Evolutionary conservation across 805 yeast species (phyloP).

Genomic region (Candida wancherniae): DNA sequence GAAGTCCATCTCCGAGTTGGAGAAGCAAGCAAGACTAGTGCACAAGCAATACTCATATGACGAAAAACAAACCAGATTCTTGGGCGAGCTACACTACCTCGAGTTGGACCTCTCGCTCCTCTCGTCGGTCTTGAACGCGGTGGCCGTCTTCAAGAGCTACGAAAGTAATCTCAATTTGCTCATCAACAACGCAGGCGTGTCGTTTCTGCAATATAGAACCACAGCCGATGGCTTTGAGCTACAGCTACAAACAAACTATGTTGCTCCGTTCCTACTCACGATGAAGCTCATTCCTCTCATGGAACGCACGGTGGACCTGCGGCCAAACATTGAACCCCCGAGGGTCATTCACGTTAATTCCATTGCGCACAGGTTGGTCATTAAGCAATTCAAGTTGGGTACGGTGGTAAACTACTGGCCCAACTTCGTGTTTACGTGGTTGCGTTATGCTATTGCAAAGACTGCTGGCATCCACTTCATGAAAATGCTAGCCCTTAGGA

Average conservation of each 20-base stretch:
- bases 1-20: slow-evolving; percentile 53
- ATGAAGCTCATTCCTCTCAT: slow-evolving; percentile 52
- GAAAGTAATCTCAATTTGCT: slow-evolving; percentile 57
- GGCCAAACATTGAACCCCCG: slow-evolving; percentile 34
- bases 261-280: slow-evolving; percentile 70
- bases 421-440: slow-evolving; percentile 66
- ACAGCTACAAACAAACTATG: slow-evolving; percentile 73
- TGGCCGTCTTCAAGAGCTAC: slow-evolving; percentile 36
- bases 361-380: slow-evolving; percentile 55
- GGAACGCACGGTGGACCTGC: slow-evolving; percentile 32
- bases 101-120: slow-evolving; percentile 50
- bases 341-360: slow-evolving; percentile 63
- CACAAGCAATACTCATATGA: slow-evolving; percentile 21
- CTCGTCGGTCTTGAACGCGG: slow-evolving; percentile 39
- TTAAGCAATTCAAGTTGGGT: slow-evolving; percentile 43
- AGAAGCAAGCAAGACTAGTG: slow-evolving; percentile 44
- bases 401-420: slow-evolving; percentile 56
- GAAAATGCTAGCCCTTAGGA: slow-evolving; percentile 55
- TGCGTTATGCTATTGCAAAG: slow-evolving; percentile 73
- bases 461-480: slow-evolving; percentile 73
- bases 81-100: slow-evolving; percentile 51
- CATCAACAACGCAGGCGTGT: slow-evolving; percentile 75
- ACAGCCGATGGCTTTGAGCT: slow-evolving; percentile 73
- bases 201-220: slow-evolving; percentile 63
- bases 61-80: slow-evolving; percentile 18